Percentiles rank a stretch among this genome's conserved stretches.
These are phyloP conservation scores for Aureoboletus auriporus DNA, from an alignment of 768 basidiomycete species.

Conservation along the genomic window DNA sequence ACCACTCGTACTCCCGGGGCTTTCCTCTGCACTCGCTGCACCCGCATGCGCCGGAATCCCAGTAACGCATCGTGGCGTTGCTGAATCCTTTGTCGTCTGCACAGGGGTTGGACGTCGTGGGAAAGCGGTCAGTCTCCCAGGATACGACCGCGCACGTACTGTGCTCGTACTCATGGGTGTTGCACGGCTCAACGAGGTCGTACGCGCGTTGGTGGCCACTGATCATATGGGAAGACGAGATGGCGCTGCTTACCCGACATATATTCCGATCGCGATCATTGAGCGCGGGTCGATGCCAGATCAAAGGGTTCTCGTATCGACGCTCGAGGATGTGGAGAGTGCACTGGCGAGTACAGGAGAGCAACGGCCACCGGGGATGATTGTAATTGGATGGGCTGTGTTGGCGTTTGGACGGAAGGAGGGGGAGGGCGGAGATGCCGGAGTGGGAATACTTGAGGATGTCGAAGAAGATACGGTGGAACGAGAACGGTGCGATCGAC, in stretches of 20 bases:
- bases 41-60: slow-evolving; percentile 90
- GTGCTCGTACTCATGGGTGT: slow-evolving; percentile 93
- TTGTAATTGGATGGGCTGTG: slow-evolving; percentile 91
- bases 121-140: slow-evolving; percentile 77
- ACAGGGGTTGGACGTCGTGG: slow-evolving; percentile 92
- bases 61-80: slow-evolving; percentile 92
- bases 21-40: slow-evolving; percentile 85
- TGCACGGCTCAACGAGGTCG: slow-evolving; percentile 71
- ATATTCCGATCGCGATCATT: slow-evolving; percentile 86
- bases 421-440: slow-evolving; percentile 45
- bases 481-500: slow-evolving; percentile 25
- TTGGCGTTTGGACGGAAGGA: slow-evolving; percentile 47
- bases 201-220: slow-evolving; percentile 50
- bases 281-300: slow-evolving; percentile 95
- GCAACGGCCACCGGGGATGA: slow-evolving; percentile 94
- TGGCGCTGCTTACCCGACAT: slow-evolving; percentile 62
- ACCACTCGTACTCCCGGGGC: slow-evolving; percentile 82
- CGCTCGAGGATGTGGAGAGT: slow-evolving; percentile 62
- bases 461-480: slow-evolving; percentile 24
- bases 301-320: slow-evolving; percentile 80
- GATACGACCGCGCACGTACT: slow-evolving; percentile 79
- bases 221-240: slow-evolving; percentile 39
- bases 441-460: slow-evolving; percentile 69
- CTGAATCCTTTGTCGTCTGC: slow-evolving; percentile 85
- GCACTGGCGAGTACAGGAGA: slow-evolving; percentile 75